phyloP scores from a whole-genome alignment of 192 early-diverging fungal genomes.

The Kickxella alabastrina region DNA sequence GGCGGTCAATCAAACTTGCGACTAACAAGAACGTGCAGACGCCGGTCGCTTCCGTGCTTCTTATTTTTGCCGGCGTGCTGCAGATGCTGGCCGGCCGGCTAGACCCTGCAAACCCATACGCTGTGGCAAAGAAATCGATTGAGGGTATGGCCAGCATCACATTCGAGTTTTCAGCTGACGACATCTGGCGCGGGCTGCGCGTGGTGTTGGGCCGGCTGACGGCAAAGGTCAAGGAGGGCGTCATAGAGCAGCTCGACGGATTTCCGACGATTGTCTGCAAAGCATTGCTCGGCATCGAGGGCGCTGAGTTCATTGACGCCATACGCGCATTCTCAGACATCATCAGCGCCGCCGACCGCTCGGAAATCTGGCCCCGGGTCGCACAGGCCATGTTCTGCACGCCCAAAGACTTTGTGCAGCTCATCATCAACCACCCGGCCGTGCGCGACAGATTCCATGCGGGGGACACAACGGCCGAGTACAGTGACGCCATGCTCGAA shows the following conservation, averaged over 20 bases:
- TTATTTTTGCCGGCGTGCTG: slow-evolving; percentile 18
- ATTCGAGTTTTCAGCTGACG: slow-evolving; percentile 22
- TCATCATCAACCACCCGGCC: slow-evolving; percentile 7
- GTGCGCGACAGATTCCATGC: slow-evolving; percentile 10
- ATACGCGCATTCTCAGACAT: slow-evolving; percentile 26
- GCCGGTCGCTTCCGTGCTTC: background rate
- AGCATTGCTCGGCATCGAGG: slow-evolving; percentile 6
- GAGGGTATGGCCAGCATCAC: background rate
- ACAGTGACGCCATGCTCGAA: slow-evolving; percentile 11
- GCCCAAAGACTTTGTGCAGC: slow-evolving; percentile 17
- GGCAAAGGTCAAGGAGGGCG: slow-evolving; percentile 8
- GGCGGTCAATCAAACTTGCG: slow-evolving; percentile 24
- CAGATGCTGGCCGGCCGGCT: slow-evolving; percentile 1
- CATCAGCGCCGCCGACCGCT: slow-evolving; percentile 14
- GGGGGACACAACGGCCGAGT: background rate
- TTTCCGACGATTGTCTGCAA: slow-evolving; percentile 19
- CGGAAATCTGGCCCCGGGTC: slow-evolving; percentile 20
- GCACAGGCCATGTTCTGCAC: background rate
- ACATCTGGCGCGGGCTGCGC: slow-evolving; percentile 35
- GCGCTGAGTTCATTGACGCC: slow-evolving; percentile 29
- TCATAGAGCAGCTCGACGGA: slow-evolving; percentile 18
- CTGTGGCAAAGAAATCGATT: background rate
- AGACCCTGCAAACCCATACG: background rate
- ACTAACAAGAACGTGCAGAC: slow-evolving; percentile 9
- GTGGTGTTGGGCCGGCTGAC: slow-evolving; percentile 21